Percentiles rank a stretch among this genome's conserved stretches.
These are phyloP conservation scores for Pseudogymnoascus verrucosus DNA, from an alignment of 2,329 filamentous ascomycete species.

Conservation along the genomic window DNA sequence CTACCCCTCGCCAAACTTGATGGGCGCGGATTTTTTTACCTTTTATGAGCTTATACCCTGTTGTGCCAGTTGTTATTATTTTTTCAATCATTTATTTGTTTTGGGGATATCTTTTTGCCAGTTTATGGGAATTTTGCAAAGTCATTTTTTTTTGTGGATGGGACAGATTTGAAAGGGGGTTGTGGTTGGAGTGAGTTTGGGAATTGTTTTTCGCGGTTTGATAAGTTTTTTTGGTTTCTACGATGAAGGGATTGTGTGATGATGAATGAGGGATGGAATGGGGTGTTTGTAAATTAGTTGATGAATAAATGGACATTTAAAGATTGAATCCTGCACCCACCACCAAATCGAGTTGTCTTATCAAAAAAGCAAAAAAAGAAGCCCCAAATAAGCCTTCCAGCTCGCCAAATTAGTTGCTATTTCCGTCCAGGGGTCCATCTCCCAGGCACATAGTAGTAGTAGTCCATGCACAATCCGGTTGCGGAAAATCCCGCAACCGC, in stretches of 20 bases:
- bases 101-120: background rate
- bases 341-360: background rate
- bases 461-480: background rate
- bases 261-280: background rate
- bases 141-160: background rate
- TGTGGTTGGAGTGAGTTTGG: background rate
- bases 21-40: background rate
- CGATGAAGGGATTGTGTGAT: background rate
- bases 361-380: background rate
- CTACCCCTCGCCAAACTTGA: background rate
- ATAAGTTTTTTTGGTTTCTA: background rate
- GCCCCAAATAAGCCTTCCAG: background rate
- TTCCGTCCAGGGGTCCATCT: background rate
- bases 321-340: background rate
- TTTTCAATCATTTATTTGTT: background rate
- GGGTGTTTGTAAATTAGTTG: constrained; percentile 3
- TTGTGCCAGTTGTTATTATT: background rate
- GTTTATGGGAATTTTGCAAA: background rate
- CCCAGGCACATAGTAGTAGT: background rate
- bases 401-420: background rate
- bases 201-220: background rate
- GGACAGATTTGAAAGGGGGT: background rate
- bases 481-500: background rate
- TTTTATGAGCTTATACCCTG: constrained; percentile 8
- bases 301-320: constrained; percentile 7